phyloP scores from a whole-genome alignment of 495 filamentous ascomycete species.

The Zalerion maritima region DNA sequence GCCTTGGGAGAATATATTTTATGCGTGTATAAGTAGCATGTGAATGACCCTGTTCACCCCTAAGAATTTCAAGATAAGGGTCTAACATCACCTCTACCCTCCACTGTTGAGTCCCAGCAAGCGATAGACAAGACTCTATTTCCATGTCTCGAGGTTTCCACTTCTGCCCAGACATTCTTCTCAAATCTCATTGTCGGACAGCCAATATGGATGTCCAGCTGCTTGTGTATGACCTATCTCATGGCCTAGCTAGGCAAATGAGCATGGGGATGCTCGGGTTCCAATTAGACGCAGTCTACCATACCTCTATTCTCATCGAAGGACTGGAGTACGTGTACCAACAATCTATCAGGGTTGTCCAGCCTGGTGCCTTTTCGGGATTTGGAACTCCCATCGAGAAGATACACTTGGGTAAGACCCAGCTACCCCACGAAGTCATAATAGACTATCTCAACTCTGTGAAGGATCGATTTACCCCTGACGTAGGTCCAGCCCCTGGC shows the following conservation, averaged over 20 bases:
- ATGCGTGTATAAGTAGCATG: too few species aligned
- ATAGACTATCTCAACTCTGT: conserved; percentile 80
- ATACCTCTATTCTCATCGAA: conserved; percentile 73
- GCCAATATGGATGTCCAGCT: conserved; percentile 69
- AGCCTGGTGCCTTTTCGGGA: conserved; percentile 67
- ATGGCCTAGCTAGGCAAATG: conserved; percentile 40
- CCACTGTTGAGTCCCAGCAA: too few species aligned
- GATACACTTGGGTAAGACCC: conserved; percentile 56
- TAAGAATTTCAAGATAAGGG: too few species aligned
- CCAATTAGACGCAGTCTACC: conserved; percentile 80
- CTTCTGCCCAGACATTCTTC: too few species aligned
- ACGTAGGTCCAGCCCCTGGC: conserved; percentile 33
- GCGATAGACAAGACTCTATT: too few species aligned
- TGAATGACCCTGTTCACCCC: too few species aligned
- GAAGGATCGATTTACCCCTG: conserved; percentile 64
- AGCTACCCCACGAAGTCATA: conserved; percentile 70
- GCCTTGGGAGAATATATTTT: too few species aligned
- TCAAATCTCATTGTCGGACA: not conserved
- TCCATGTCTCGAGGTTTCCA: too few species aligned
- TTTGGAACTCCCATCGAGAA: conserved; percentile 73
- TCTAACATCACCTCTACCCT: too few species aligned
- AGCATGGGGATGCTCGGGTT: conserved; percentile 44
- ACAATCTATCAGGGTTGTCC: conserved; percentile 64
- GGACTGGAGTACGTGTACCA: conserved; percentile 42
- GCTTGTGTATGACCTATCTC: conserved; percentile 88